phyloP scores from a whole-genome alignment of 257 asterid species.

The Lantana camara region DNA sequence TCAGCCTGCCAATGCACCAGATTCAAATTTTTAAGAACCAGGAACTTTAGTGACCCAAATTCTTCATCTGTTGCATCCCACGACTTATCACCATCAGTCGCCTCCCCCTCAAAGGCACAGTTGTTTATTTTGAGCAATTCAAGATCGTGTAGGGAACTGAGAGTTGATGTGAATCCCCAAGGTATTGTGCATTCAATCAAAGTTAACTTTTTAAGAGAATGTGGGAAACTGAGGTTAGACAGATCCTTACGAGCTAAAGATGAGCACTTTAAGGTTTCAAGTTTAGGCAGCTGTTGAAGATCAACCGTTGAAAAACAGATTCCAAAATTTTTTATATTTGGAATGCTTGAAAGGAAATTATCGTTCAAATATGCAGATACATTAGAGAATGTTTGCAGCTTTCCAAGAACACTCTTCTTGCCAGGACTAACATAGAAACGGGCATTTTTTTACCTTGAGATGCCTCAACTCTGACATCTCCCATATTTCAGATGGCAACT shows the following conservation, averaged over 20 bases:
- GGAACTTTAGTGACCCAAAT: neutral
- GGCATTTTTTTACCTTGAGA: neutral
- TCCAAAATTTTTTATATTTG: slow-evolving; percentile 5
- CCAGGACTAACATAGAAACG: too few relatives aligned
- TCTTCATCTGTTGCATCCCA: slow-evolving; percentile 17
- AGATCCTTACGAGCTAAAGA: neutral
- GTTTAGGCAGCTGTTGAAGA: slow-evolving; percentile 3
- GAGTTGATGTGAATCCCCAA: slow-evolving; percentile 1
- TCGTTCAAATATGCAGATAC: neutral
- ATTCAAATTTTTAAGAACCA: slow-evolving; percentile 2
- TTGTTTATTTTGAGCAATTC: slow-evolving; percentile 25
- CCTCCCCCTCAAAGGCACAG: neutral
- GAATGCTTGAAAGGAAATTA: neutral
- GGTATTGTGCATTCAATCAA: slow-evolving; percentile 5
- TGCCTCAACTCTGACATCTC: slow-evolving; percentile 19
- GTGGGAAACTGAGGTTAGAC: slow-evolving; percentile 4
- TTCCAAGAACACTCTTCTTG: neutral
- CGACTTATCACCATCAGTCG: neutral
- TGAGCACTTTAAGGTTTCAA: slow-evolving; percentile 23
- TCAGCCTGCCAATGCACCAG: slow-evolving; percentile 21
- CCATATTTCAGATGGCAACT: neutral
- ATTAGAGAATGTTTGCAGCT: slow-evolving; percentile 14
- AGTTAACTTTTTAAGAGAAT: slow-evolving; percentile 20
- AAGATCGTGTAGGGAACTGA: slow-evolving; percentile 25
- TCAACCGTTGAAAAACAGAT: neutral